phyloP scores from a whole-genome alignment of 2,329 filamentous ascomycete species.

The Cryphonectria carpinicola region DNA sequence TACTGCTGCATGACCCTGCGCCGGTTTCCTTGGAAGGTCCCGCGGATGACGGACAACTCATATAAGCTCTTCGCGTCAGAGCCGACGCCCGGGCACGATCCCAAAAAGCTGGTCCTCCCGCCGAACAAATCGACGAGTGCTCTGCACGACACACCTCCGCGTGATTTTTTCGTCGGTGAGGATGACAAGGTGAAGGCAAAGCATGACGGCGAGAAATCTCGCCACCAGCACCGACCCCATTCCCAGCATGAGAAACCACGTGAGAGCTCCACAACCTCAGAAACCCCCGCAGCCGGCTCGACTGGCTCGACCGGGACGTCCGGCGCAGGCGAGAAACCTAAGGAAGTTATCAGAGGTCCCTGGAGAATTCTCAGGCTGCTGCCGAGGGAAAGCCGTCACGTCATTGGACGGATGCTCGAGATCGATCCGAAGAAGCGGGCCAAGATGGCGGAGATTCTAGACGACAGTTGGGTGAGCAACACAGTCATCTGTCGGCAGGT shows the following conservation, averaged over 20 bases:
- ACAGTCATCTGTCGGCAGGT: constrained; percentile 83
- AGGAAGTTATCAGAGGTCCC: constrained; percentile 86
- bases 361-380: constrained; percentile 87
- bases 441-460: constrained; percentile 81
- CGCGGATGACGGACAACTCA: constrained; percentile 87
- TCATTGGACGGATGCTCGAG: constrained; percentile 91
- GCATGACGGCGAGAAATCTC: constrained; percentile 17
- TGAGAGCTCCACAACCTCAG: constrained; percentile 28
- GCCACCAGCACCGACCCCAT: constrained; percentile 11
- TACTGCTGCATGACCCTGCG: constrained; percentile 98
- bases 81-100: constrained; percentile 74
- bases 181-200: constrained; percentile 32
- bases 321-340: constrained; percentile 52
- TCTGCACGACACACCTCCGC: constrained; percentile 43
- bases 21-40: constrained; percentile 96
- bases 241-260: constrained; percentile 38
- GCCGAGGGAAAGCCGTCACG: constrained; percentile 85
- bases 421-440: constrained; percentile 83
- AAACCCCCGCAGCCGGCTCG: constrained; percentile 32
- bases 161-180: constrained; percentile 44
- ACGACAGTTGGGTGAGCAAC: constrained; percentile 87
- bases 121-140: constrained; percentile 52
- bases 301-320: constrained; percentile 3
- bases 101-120: constrained; percentile 54
- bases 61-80: constrained; percentile 90